Percentiles rank a stretch among this genome's conserved stretches.
Evolutionary conservation across 495 filamentous ascomycete genomes (phyloP).

Genomic region (Trichoderma parareesei): DNA sequence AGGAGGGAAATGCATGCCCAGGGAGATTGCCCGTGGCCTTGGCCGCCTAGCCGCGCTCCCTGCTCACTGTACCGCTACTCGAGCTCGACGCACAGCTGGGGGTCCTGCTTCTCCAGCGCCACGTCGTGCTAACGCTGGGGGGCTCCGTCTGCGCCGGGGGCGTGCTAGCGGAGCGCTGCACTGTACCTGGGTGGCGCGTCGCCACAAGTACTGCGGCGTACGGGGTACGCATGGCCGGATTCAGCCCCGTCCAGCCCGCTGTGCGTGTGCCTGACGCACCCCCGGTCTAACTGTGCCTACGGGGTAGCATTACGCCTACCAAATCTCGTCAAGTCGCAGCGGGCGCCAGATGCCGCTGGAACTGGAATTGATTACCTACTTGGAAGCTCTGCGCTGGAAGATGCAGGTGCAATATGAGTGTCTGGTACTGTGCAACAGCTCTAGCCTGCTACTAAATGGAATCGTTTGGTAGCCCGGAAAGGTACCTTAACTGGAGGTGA

Average conservation of each 20-base stretch:
- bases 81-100: background rate
- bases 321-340: background rate
- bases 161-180: too few species aligned
- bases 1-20: slow-evolving; percentile 5
- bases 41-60: slow-evolving; percentile 3
- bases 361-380: too few species aligned
- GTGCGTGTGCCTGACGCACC: background rate
- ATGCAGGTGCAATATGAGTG: too few species aligned
- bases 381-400: too few species aligned
- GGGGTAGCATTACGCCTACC: too few species aligned
- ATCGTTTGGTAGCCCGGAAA: too few species aligned
- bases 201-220: background rate
- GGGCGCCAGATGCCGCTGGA: too few species aligned
- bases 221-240: background rate
- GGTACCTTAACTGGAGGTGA: too few species aligned
- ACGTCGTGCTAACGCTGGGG: background rate
- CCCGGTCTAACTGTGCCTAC: background rate
- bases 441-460: too few species aligned
- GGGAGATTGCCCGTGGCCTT: slow-evolving; percentile 3
- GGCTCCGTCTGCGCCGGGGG: too few species aligned
- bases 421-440: too few species aligned
- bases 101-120: background rate
- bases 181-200: too few species aligned
- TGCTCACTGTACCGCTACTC: background rate
- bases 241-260: background rate